A percentile compares a stretch with the other conserved stretches of the same genome.
phyloP scores from a whole-genome alignment of 2,329 filamentous ascomycete species.

The Cytospora piceae region DNA sequence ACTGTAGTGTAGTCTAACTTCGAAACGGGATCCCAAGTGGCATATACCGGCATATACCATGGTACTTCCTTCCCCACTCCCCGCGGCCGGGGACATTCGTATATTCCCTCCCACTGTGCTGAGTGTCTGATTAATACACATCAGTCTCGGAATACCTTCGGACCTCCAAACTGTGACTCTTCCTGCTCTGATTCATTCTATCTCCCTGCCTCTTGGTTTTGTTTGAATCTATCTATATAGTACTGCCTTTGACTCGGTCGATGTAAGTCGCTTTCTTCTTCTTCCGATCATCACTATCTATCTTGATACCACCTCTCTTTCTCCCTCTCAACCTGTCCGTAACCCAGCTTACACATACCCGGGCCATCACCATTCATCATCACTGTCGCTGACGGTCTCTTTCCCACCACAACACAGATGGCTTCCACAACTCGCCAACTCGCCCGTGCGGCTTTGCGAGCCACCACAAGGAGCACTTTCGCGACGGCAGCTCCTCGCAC shows the following conservation, averaged over 20 bases:
- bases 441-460: slow-evolving; percentile 62
- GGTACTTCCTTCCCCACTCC: slow-evolving; percentile 1
- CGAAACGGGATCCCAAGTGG: too few species aligned
- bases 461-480: slow-evolving; percentile 62
- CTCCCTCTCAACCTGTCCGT: not conserved
- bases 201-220: not conserved
- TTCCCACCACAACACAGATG: slow-evolving; percentile 41
- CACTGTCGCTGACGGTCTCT: slow-evolving; percentile 28
- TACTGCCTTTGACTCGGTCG: not conserved
- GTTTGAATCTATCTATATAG: not conserved
- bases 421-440: slow-evolving; percentile 57
- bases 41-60: not conserved
- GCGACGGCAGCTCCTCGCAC: slow-evolving; percentile 61
- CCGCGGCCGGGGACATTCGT: not conserved
- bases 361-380: not conserved
- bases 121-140: slow-evolving; percentile 23
- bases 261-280: slow-evolving; percentile 9
- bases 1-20: too few species aligned
- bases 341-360: not conserved
- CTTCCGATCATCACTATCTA: not conserved
- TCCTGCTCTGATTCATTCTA: not conserved
- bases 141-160: slow-evolving; percentile 20
- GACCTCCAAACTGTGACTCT: slow-evolving; percentile 13
- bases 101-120: not conserved
- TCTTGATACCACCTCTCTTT: not conserved